A percentile compares a stretch with the other conserved stretches of the same genome.
phyloP scores from a whole-genome alignment of 2,329 filamentous ascomycete genomes.

The Ceratocystis eucalypticola region DNA sequence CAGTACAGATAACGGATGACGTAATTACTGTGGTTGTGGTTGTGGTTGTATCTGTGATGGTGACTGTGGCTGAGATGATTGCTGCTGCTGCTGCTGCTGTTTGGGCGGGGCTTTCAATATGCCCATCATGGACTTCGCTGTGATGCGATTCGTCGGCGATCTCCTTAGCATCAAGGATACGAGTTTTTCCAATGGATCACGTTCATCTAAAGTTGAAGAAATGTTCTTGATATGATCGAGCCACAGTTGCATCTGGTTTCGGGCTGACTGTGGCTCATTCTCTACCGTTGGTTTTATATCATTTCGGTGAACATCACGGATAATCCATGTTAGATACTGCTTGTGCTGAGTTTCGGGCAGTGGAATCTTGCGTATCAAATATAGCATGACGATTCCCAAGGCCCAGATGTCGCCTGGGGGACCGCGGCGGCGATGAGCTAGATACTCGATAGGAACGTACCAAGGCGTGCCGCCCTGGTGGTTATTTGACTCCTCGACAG shows the following conservation, averaged over 20 bases:
- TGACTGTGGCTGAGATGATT: not conserved
- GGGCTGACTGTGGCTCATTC: not conserved
- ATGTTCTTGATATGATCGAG: not conserved
- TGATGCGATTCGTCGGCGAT: not conserved
- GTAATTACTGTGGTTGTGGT: not conserved
- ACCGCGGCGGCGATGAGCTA: conserved; percentile 40
- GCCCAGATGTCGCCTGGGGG: conserved; percentile 46
- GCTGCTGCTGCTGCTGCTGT: not conserved
- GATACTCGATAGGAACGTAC: conserved; percentile 49
- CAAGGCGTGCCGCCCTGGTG: conserved; percentile 46
- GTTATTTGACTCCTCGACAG: conserved; percentile 30
- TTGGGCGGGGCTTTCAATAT: not conserved
- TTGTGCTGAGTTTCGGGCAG: conserved; percentile 34
- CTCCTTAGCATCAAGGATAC: conserved; percentile 12
- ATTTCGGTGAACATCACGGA: not conserved
- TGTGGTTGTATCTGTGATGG: too few species aligned
- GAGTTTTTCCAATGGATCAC: conserved; percentile 2
- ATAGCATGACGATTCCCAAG: conserved; percentile 47
- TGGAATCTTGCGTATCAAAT: conserved; percentile 41
- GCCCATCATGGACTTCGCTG: not conserved
- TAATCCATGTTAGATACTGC: conserved; percentile 20
- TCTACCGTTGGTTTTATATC: not conserved
- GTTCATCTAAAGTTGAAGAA: not conserved
- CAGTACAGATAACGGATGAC: not conserved
- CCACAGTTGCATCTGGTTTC: conserved; percentile 7